These are phyloP conservation scores for Penicillium janthinellum DNA, from an alignment of 2,329 filamentous ascomycete genomes.

Conservation along the genomic window DNA sequence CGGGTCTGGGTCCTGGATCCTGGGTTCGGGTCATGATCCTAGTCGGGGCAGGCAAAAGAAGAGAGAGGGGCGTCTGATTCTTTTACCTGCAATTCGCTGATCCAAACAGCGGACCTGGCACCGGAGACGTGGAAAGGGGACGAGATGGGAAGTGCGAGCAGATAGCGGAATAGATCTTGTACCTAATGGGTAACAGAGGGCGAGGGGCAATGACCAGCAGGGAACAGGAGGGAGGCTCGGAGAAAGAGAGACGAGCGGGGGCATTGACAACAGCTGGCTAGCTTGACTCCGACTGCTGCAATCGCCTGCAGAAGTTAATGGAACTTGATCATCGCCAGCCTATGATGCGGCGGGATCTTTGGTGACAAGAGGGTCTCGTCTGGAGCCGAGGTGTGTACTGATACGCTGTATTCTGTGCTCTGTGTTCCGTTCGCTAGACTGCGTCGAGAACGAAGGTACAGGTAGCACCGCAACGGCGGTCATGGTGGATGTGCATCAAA, in stretches of 20 bases:
- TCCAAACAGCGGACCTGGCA: slow-evolving; percentile 8
- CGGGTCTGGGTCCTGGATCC: slow-evolving; percentile 13
- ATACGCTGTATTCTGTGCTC: not conserved
- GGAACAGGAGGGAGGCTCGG: not conserved
- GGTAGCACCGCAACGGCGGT: not conserved
- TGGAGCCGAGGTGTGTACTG: not conserved
- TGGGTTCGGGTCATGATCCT: not conserved
- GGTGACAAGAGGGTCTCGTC: not conserved
- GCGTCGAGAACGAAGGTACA: not conserved
- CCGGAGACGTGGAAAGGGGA: not conserved
- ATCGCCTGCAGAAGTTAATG: slow-evolving; percentile 7
- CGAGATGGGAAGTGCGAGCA: not conserved
- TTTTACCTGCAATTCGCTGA: slow-evolving; percentile 36
- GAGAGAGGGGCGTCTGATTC: slow-evolving; percentile 1
- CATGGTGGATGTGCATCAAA: not conserved
- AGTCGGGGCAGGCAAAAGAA: not conserved
- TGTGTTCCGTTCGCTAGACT: not conserved
- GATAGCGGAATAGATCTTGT: not conserved
- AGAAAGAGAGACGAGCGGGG: slow-evolving; percentile 2
- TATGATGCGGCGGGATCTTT: not conserved
- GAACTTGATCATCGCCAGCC: not conserved
- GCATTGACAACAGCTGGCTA: not conserved
- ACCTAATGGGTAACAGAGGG: not conserved
- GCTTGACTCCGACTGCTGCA: slow-evolving; percentile 2
- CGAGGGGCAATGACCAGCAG: not conserved